These are phyloP conservation scores for Bipolaris gigantea DNA, from an alignment of 2,329 filamentous ascomycete species.

Conservation along the genomic window DNA sequence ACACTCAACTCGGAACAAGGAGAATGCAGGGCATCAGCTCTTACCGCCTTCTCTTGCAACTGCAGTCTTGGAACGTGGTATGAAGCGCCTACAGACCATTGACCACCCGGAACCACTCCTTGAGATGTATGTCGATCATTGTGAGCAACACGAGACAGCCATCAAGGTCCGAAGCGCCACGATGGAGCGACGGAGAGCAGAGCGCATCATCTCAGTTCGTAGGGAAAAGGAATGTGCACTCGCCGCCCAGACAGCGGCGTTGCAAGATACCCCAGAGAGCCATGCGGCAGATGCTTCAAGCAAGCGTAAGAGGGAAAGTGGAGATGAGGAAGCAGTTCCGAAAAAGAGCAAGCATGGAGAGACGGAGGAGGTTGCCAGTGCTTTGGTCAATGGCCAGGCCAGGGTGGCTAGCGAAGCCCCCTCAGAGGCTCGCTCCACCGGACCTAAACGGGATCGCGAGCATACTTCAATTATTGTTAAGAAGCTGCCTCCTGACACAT, in stretches of 20 bases:
- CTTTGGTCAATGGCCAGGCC: slow-evolving; percentile 20
- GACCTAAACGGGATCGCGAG: slow-evolving; percentile 80
- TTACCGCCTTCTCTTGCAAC: slow-evolving; percentile 73
- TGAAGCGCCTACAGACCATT: slow-evolving; percentile 60
- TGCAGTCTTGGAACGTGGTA: slow-evolving; percentile 72
- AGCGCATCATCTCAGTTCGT: slow-evolving; percentile 54
- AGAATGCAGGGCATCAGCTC: slow-evolving; percentile 51
- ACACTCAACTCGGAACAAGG: slow-evolving; percentile 55
- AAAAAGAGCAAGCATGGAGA: slow-evolving; percentile 67
- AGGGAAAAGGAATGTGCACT: slow-evolving; percentile 63
- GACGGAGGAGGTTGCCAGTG: slow-evolving; percentile 13
- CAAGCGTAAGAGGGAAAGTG: slow-evolving; percentile 73
- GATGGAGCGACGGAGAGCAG: slow-evolving; percentile 70
- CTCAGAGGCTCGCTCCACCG: slow-evolving; percentile 31
- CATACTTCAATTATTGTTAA: slow-evolving; percentile 82
- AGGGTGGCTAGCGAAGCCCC: slow-evolving; percentile 41
- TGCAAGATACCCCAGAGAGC: slow-evolving; percentile 21
- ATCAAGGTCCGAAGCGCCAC: slow-evolving; percentile 73
- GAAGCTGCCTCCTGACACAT: slow-evolving; percentile 70
- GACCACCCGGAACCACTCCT: slow-evolving; percentile 78
- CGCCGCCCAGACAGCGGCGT: slow-evolving; percentile 54
- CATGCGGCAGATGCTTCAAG: slow-evolving; percentile 50
- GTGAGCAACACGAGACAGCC: slow-evolving; percentile 85
- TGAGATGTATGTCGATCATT: slow-evolving; percentile 75
- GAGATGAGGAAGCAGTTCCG: slow-evolving; percentile 55